These are phyloP conservation scores for Oryza glaberrima DNA, from an alignment of 176 grass and related monocot species.

Conservation along the genomic window DNA sequence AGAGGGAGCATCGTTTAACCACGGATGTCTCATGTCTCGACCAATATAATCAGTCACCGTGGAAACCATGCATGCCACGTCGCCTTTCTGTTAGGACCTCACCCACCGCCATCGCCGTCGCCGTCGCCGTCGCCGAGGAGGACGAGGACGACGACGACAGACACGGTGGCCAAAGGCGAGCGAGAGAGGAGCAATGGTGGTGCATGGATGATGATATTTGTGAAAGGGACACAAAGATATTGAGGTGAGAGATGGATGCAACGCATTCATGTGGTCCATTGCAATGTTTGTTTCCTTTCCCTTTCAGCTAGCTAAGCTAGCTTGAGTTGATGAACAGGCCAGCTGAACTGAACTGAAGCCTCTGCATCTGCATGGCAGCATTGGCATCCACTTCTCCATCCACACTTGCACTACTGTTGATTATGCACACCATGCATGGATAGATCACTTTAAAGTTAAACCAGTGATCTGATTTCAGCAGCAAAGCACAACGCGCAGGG, in stretches of 20 bases:
- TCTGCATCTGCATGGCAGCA: neutral
- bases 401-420: conserved; percentile 19
- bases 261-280: conserved; percentile 45
- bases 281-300: conserved; percentile 67
- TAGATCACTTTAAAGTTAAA: neutral
- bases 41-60: neutral
- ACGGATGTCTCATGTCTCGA: too few relatives aligned
- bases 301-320: conserved; percentile 54
- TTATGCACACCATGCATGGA: neutral
- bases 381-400: conserved; percentile 7
- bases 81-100: conserved; percentile 27
- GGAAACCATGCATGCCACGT: neutral
- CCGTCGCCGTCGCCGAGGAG: neutral
- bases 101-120: neutral
- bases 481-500: neutral
- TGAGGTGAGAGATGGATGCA: conserved; percentile 15
- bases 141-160: neutral
- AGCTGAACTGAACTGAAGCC: neutral
- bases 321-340: neutral
- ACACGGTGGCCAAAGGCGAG: conserved; percentile 14
- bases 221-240: conserved; percentile 42
- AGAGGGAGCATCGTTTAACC: too few relatives aligned
- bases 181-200: neutral
- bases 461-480: neutral
- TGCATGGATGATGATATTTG: conserved; percentile 15